These are phyloP conservation scores for Aspergillus costaricaensis DNA, from an alignment of 2,329 filamentous ascomycete genomes.

Conservation along the genomic window DNA sequence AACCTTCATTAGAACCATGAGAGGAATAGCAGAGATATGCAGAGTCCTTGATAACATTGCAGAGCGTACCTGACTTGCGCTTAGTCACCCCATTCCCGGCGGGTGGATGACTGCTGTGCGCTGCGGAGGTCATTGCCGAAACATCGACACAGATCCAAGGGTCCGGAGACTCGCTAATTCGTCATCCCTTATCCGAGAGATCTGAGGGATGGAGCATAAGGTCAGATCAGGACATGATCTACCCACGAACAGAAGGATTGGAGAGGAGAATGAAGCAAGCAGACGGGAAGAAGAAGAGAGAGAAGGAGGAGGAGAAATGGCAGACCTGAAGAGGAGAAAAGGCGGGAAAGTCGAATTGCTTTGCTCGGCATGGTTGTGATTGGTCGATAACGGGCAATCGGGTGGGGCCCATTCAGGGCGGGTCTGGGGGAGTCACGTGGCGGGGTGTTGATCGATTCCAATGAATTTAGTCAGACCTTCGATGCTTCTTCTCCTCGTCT, in stretches of 20 bases:
- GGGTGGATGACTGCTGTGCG: slow-evolving; percentile 35
- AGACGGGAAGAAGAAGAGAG: not conserved
- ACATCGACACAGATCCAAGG: slow-evolving; percentile 22
- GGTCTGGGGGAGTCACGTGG: slow-evolving; percentile 20
- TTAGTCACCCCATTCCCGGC: slow-evolving; percentile 40
- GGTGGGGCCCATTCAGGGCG: slow-evolving; percentile 10
- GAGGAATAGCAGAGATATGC: not conserved
- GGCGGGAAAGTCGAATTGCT: slow-evolving; percentile 7
- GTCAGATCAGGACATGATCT: slow-evolving; percentile 11
- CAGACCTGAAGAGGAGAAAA: slow-evolving; percentile 5
- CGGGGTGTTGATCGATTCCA: slow-evolving; percentile 11
- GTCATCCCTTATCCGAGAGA: slow-evolving; percentile 9
- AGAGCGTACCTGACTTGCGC: slow-evolving; percentile 40
- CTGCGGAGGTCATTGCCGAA: slow-evolving; percentile 41
- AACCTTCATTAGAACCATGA: slow-evolving; percentile 6
- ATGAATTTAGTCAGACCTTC: not conserved
- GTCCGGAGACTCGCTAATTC: slow-evolving; percentile 19
- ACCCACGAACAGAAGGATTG: not conserved
- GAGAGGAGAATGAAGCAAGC: slow-evolving; percentile 10
- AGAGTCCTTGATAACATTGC: not conserved
- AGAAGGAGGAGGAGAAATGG: not conserved
- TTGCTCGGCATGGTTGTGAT: not conserved
- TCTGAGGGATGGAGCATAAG: not conserved
- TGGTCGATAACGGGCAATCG: not conserved
- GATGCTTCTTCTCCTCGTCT: not conserved